Percentiles rank a stretch among this genome's conserved stretches.
These are phyloP conservation scores for Pinguiococcus pyrenoidosus DNA, from an alignment of 108 stramenopile genomes.

Conservation along the genomic window DNA sequence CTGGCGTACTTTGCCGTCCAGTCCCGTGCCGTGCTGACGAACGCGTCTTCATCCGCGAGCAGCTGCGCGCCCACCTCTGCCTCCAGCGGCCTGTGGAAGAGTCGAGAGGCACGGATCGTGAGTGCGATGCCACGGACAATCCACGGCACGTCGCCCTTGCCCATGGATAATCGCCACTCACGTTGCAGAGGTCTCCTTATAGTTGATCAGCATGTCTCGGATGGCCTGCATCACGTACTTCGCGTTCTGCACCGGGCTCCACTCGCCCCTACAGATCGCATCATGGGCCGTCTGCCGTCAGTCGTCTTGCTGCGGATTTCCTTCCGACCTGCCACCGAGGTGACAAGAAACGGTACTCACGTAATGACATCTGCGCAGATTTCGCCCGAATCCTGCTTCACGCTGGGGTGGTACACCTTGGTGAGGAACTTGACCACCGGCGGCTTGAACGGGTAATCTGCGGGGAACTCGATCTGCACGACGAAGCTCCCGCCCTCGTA, in stretches of 20 bases:
- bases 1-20: slow-evolving; percentile 32
- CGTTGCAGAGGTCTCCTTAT: not conserved
- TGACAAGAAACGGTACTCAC: slow-evolving; percentile 5
- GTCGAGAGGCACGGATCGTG: not conserved
- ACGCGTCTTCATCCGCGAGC: slow-evolving; percentile 25
- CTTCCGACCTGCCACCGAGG: not conserved
- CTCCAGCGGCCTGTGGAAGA: slow-evolving; percentile 27
- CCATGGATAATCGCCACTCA: not conserved
- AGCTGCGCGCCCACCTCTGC: slow-evolving; percentile 37
- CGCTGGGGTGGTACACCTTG: slow-evolving; percentile 67
- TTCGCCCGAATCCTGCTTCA: slow-evolving; percentile 59
- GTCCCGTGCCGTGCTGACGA: slow-evolving; percentile 20
- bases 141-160: too few relatives aligned
- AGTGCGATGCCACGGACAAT: too few relatives aligned
- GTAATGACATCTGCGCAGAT: slow-evolving; percentile 59
- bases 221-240: slow-evolving; percentile 32
- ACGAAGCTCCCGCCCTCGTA: slow-evolving; percentile 59
- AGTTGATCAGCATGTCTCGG: not conserved
- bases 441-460: slow-evolving; percentile 76
- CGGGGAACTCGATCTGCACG: slow-evolving; percentile 49
- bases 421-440: slow-evolving; percentile 58
- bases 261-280: slow-evolving; percentile 7
- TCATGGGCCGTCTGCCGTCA: not conserved
- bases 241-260: slow-evolving; percentile 40
- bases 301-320: not conserved